phyloP scores from a whole-genome alignment of 345 rosid species.

The Ceriops tagal region DNA sequence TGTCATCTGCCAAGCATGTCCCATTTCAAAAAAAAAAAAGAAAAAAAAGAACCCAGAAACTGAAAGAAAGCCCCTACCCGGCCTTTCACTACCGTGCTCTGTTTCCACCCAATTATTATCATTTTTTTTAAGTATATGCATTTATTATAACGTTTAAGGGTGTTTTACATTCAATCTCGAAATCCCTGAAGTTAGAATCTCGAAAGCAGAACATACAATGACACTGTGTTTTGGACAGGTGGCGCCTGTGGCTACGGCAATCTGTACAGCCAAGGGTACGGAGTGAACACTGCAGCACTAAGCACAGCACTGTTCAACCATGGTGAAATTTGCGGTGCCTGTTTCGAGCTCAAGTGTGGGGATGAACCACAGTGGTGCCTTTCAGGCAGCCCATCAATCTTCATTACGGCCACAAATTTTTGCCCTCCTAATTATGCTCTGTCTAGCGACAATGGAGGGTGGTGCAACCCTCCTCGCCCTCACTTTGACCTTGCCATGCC shows the following conservation, averaged over 20 bases:
- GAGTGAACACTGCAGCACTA: slow-evolving; percentile 62
- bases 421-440: slow-evolving; percentile 63
- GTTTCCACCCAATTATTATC: no score
- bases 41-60: no score
- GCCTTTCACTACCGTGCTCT: no score
- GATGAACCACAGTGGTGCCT: slow-evolving; percentile 56
- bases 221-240: slow-evolving; percentile 24
- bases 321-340: slow-evolving; percentile 61
- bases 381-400: slow-evolving; percentile 58
- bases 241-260: slow-evolving; percentile 72
- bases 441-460: slow-evolving; percentile 69
- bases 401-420: slow-evolving; percentile 63
- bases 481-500: slow-evolving; percentile 79
- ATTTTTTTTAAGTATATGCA: no score
- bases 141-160: neutral
- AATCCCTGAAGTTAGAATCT: neutral
- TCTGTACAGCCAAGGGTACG: slow-evolving; percentile 67
- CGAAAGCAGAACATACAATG: neutral
- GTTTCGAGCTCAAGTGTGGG: slow-evolving; percentile 56
- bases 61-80: no score
- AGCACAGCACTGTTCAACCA: slow-evolving; percentile 69
- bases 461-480: slow-evolving; percentile 84
- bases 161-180: neutral
- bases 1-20: no score
- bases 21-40: no score